phyloP scores from a whole-genome alignment of 768 basidiomycete species.

The Xerocomellus dryophilus region DNA sequence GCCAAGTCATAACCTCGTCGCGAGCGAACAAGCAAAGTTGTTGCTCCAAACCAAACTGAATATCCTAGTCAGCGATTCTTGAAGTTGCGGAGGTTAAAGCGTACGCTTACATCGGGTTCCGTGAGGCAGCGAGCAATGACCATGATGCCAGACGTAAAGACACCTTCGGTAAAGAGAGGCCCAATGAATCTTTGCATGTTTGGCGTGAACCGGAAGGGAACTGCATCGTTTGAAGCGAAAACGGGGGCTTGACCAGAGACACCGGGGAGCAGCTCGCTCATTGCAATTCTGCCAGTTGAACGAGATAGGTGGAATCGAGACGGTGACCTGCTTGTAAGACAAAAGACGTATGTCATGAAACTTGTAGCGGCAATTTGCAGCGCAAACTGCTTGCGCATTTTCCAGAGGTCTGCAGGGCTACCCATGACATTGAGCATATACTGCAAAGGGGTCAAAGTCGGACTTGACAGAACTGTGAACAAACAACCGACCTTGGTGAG shows the following conservation, averaged over 20 bases:
- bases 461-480: neutral
- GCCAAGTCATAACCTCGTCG: slow-evolving; percentile 86
- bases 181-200: slow-evolving; percentile 94
- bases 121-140: slow-evolving; percentile 88
- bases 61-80: neutral
- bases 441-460: slow-evolving; percentile 39
- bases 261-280: slow-evolving; percentile 90
- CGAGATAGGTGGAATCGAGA: slow-evolving; percentile 85
- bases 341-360: slow-evolving; percentile 90
- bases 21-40: slow-evolving; percentile 88
- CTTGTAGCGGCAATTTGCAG: slow-evolving; percentile 82
- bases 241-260: slow-evolving; percentile 48
- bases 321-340: slow-evolving; percentile 79
- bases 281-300: slow-evolving; percentile 85
- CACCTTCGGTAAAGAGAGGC: slow-evolving; percentile 83
- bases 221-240: slow-evolving; percentile 78
- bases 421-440: slow-evolving; percentile 90
- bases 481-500: slow-evolving; percentile 62
- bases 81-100: neutral
- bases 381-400: slow-evolving; percentile 96
- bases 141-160: slow-evolving; percentile 83
- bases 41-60: slow-evolving; percentile 86
- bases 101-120: slow-evolving; percentile 73
- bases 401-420: slow-evolving; percentile 83
- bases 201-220: slow-evolving; percentile 96